Base-by-base conservation (phyloP, 257 asterid genomes). In the Thymus quinquecostatus region DNA sequence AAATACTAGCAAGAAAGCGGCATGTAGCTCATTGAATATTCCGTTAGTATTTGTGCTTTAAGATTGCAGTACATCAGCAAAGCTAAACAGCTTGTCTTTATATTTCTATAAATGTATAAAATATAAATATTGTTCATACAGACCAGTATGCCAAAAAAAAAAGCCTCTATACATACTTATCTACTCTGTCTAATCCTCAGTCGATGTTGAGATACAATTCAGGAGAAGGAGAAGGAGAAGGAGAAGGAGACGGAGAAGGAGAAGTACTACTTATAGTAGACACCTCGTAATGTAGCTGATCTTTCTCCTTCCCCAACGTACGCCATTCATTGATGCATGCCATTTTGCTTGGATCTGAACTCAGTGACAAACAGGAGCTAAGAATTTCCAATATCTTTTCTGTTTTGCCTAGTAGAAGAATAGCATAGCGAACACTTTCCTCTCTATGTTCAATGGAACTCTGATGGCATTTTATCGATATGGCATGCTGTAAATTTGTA, bases 271-370 rank as follows among this genome's bases (percentile, higher is more conserved):
- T 72, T 79, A 77, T 79, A 14, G 79, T 49, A 57, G 76, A 75
- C 60, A 85, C 76, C 77, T 50, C 72, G 33, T 63, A 14, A 21
- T 10, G 27, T 60, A 8, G 76, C 51, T 55, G 68, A 71, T 69
- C 77, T 63, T 70, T 79, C 50, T 80, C 74, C 78, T 78, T 78
- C 71, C 82, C 75, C 66, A 60, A 13, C 48, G 82, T 76, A 45
- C 86, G 84, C 97, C 97, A 88, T 33, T 80, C 75, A 50, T 90
- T 89, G 36, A 88, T 88, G 75, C 81, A 76, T 44, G 81, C 80
- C 61, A 71, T 49, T 71, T 78, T 74, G 33, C 78, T 79, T 58
- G 83, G 86, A 57, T 64, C 76, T 63, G 84, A 77, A 75, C 82
- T 75, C 9, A 86, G 91, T 53, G 77, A 83, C 53, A 72, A 44